A percentile compares a stretch with the other conserved stretches of the same genome.
phyloP scores from a whole-genome alignment of 805 yeast genomes.

The Limtongia smithiae region DNA sequence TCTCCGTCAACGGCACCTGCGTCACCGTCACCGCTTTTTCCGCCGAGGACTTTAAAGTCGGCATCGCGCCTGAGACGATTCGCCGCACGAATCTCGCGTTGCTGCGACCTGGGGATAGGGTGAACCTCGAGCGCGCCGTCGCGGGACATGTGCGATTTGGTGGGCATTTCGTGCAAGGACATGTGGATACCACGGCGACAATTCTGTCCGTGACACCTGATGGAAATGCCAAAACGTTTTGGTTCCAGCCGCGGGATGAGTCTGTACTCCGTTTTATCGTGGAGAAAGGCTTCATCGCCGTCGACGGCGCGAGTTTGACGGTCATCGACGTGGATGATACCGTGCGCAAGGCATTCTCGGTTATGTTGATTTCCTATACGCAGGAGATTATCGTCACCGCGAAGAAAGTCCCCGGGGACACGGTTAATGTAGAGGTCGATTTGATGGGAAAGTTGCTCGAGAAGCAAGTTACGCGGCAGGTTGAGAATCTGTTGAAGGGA shows the following conservation, averaged over 20 bases:
- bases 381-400: conserved; percentile 76
- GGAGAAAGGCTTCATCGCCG: conserved; percentile 88
- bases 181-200: conserved; percentile 82
- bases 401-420: conserved; percentile 54
- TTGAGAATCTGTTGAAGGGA: conserved; percentile 48
- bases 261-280: conserved; percentile 69
- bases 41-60: conserved; percentile 69
- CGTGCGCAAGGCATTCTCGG: conserved; percentile 51
- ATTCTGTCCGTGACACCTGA: conserved; percentile 56
- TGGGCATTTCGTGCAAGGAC: conserved; percentile 98
- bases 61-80: conserved; percentile 88
- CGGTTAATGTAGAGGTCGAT: conserved; percentile 91
- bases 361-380: conserved; percentile 89
- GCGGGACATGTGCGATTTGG: conserved; percentile 80
- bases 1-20: conserved; percentile 81
- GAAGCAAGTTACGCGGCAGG: conserved; percentile 61
- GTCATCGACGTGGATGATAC: conserved; percentile 71
- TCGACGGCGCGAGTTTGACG: conserved; percentile 93
- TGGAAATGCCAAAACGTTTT: conserved; percentile 69
- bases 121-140: conserved; percentile 91
- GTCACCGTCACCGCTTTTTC: conserved; percentile 83
- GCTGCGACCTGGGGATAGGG: conserved; percentile 55
- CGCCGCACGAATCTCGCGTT: conserved; percentile 72
- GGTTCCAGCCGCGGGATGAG: conserved; percentile 53
- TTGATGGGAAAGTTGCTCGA: conserved; percentile 88